A percentile compares a stretch with the other conserved stretches of the same genome.
Evolutionary conservation across 2,329 filamentous ascomycete genomes (phyloP).

Genomic region (Hypoxylon sp.): DNA sequence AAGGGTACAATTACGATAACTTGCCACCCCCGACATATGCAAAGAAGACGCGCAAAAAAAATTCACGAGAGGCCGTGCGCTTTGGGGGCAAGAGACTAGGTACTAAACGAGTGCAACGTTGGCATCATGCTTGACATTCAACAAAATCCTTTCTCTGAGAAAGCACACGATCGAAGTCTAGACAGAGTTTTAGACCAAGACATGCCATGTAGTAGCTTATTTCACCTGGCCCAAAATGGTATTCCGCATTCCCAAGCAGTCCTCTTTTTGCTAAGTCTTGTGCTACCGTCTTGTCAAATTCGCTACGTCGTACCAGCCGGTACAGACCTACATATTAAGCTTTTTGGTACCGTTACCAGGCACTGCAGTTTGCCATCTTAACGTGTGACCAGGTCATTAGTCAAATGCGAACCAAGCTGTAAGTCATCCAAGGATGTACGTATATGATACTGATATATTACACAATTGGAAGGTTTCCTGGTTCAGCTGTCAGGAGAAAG

Average conservation of each 20-base stretch:
- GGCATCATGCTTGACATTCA: constrained; percentile 34
- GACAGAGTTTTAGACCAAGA: constrained; percentile 10
- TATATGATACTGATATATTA: constrained; percentile 34
- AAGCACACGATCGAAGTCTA: constrained; percentile 34
- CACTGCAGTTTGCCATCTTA: constrained; percentile 35
- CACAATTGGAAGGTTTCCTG: constrained; percentile 36
- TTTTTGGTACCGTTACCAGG: constrained; percentile 43
- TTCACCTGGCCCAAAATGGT: constrained; percentile 31
- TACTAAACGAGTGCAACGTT: constrained; percentile 46
- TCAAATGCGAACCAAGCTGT: constrained; percentile 33
- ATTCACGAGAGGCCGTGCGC: constrained; percentile 31
- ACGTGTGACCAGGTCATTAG: constrained; percentile 36
- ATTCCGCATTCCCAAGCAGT: constrained; percentile 35
- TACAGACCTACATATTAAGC: constrained; percentile 41
- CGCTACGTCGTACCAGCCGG: constrained; percentile 35
- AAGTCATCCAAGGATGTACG: constrained; percentile 37
- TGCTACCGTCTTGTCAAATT: constrained; percentile 30
- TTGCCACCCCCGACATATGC: constrained; percentile 33
- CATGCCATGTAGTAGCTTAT: constrained; percentile 16
- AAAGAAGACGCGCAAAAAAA: constrained; percentile 36
- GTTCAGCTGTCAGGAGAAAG: constrained; percentile 27
- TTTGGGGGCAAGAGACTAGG: constrained; percentile 15
- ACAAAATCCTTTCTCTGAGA: constrained; percentile 25
- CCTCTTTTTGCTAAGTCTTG: constrained; percentile 1
- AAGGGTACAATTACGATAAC: constrained; percentile 29